Evolutionary conservation across 805 yeast genomes (phyloP).

Genomic region (Ogataea degrootiae): DNA sequence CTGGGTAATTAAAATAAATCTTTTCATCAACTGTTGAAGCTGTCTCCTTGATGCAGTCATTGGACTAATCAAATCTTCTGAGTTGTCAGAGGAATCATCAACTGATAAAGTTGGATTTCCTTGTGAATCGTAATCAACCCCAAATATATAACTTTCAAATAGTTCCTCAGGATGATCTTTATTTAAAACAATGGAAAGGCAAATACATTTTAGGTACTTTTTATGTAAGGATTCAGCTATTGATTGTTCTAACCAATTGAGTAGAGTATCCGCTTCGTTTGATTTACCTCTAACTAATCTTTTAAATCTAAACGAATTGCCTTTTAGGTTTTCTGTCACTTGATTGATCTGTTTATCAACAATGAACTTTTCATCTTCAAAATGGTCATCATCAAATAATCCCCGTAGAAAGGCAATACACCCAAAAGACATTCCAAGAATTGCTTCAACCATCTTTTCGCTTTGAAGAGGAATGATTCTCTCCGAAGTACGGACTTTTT

Average conservation of each 20-base stretch:
- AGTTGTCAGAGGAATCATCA: slow-evolving; percentile 16
- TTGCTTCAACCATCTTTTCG: slow-evolving; percentile 42
- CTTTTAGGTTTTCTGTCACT: slow-evolving; percentile 1
- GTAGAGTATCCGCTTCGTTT: slow-evolving; percentile 41
- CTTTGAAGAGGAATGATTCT: slow-evolving; percentile 27
- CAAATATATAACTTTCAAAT: slow-evolving; percentile 48
- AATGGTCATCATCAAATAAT: slow-evolving; percentile 51
- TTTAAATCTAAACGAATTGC: slow-evolving; percentile 40
- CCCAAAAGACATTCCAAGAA: slow-evolving; percentile 50
- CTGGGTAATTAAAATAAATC: slow-evolving; percentile 51
- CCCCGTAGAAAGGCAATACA: slow-evolving; percentile 55
- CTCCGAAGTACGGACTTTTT: slow-evolving; percentile 14
- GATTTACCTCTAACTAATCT: slow-evolving; percentile 43
- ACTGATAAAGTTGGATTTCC: slow-evolving; percentile 13
- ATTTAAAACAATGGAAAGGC: slow-evolving; percentile 42
- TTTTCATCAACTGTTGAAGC: slow-evolving; percentile 44
- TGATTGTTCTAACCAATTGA: slow-evolving; percentile 53
- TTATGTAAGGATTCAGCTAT: slow-evolving; percentile 39
- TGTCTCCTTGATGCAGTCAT: slow-evolving; percentile 37
- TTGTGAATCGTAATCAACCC: slow-evolving; percentile 36
- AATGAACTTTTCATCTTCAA: slow-evolving; percentile 43
- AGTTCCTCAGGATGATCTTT: slow-evolving; percentile 37
- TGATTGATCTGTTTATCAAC: slow-evolving; percentile 29
- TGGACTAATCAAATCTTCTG: slow-evolving; percentile 13
- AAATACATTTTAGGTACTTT: slow-evolving; percentile 39